A percentile compares a stretch with the other conserved stretches of the same genome.
Evolutionary conservation across 352 stramenopile species (phyloP).

Genomic region (Pythium angustatum): DNA sequence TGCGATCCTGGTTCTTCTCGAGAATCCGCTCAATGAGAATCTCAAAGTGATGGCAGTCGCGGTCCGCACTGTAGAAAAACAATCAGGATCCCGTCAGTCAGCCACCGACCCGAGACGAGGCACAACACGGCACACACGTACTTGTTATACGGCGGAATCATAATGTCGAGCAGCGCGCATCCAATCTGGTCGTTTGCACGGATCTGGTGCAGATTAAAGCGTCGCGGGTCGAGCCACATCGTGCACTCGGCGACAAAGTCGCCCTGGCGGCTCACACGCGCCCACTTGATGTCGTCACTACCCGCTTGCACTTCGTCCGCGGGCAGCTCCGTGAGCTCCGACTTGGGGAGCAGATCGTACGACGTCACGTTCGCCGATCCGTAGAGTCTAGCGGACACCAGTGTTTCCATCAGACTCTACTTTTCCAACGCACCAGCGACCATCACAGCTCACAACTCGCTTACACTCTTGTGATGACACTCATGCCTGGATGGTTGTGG

Average conservation of each 20-base stretch:
- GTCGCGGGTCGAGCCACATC: constrained; percentile 79
- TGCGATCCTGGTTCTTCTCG: constrained; percentile 42
- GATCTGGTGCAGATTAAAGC: constrained; percentile 84
- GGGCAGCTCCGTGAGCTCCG: constrained; percentile 30
- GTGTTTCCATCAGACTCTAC: constrained; percentile 6
- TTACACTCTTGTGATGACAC: constrained; percentile 81
- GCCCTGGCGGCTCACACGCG: constrained; percentile 58
- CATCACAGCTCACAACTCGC: neutral
- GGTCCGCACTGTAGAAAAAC: constrained; percentile 50
- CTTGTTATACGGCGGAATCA: constrained; percentile 88
- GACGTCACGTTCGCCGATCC: constrained; percentile 70
- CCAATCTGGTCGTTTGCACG: constrained; percentile 68
- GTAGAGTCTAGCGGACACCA: constrained; percentile 50
- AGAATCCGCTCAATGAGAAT: constrained; percentile 61
- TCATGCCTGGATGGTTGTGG: constrained; percentile 86
- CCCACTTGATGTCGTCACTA: constrained; percentile 54
- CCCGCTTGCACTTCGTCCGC: constrained; percentile 32
- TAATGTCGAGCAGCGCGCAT: constrained; percentile 80
- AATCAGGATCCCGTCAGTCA: neutral
- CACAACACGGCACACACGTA: constrained; percentile 34
- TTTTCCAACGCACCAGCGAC: neutral
- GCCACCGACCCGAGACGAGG: neutral
- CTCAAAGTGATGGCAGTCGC: constrained; percentile 78
- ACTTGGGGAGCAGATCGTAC: constrained; percentile 67
- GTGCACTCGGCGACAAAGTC: constrained; percentile 59